Percentiles rank a stretch among this genome's conserved stretches.
Conservation (phyloP, 352 stramenopile species). For the Phytopythium boreale region DNA sequence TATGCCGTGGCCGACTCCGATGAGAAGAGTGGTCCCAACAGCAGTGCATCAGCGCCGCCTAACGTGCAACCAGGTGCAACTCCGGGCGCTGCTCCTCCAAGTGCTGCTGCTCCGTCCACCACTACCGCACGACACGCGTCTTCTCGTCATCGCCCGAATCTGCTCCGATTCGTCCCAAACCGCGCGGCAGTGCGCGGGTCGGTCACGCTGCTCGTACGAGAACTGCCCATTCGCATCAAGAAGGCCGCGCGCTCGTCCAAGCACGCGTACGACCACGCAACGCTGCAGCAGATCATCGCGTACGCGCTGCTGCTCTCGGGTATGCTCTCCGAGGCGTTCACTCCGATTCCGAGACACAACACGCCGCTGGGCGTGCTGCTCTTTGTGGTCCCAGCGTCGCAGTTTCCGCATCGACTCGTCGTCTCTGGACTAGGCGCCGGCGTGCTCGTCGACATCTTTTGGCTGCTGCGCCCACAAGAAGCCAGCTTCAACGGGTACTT, state of each 20-base stretch:
- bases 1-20: slow-evolving; percentile 15
- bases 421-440: slow-evolving; percentile 48
- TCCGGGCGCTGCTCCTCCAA: neutral
- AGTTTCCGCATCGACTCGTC: slow-evolving; percentile 44
- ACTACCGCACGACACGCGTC: neutral
- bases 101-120: neutral
- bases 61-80: neutral
- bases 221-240: neutral
- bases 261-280: slow-evolving; percentile 35
- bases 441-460: slow-evolving; percentile 51
- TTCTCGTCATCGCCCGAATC: neutral
- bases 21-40: neutral
- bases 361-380: slow-evolving; percentile 54
- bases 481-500: slow-evolving; percentile 65
- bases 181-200: neutral
- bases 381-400: slow-evolving; percentile 30
- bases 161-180: slow-evolving; percentile 1
- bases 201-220: neutral
- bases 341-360: slow-evolving; percentile 69
- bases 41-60: neutral
- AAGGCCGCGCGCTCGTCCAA: slow-evolving; percentile 20
- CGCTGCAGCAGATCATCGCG: slow-evolving; percentile 50
- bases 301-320: slow-evolving; percentile 53
- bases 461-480: slow-evolving; percentile 67
- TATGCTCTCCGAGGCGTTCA: slow-evolving; percentile 59